These are phyloP conservation scores for Herpetospermum pedunculosum DNA, from an alignment of 306 rosid species.

Conservation along the genomic window DNA sequence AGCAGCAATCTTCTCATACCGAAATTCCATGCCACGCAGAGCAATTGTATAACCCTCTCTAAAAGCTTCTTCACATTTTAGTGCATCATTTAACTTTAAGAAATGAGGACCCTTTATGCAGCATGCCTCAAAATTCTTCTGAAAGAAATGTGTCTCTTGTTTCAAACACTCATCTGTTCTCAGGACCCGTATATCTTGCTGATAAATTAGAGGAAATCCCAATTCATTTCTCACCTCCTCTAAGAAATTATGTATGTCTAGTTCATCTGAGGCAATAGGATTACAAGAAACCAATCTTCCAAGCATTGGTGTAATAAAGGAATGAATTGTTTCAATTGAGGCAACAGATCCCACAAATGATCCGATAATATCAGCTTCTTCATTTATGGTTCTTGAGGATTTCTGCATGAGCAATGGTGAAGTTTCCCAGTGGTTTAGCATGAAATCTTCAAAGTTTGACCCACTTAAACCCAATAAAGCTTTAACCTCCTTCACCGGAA, in stretches of 20 bases:
- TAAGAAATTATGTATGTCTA: slow-evolving; percentile 43
- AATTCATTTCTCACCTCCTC: slow-evolving; percentile 42
- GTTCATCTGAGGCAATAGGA: slow-evolving; percentile 74
- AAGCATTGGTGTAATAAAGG: slow-evolving; percentile 45
- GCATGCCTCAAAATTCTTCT: slow-evolving; percentile 18
- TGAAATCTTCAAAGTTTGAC: slow-evolving; percentile 44
- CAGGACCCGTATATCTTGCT: slow-evolving; percentile 69
- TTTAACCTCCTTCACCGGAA: slow-evolving; percentile 35
- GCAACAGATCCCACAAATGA: slow-evolving; percentile 28
- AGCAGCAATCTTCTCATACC: slow-evolving; percentile 47
- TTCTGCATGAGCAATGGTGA: slow-evolving; percentile 36
- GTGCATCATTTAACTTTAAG: slow-evolving; percentile 31
- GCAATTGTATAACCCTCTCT: slow-evolving; percentile 68
- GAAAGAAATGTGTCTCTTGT: slow-evolving; percentile 59
- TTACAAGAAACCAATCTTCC: slow-evolving; percentile 50
- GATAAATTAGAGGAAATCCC: slow-evolving; percentile 62
- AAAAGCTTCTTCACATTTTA: slow-evolving; percentile 55
- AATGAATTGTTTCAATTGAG: slow-evolving; percentile 28
- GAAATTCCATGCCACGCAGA: slow-evolving; percentile 75
- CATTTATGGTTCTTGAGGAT: slow-evolving; percentile 14
- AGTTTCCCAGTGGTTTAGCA: slow-evolving; percentile 52
- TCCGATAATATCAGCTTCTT: slow-evolving; percentile 26
- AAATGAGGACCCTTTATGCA: slow-evolving; percentile 25
- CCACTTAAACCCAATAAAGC: slow-evolving; percentile 38
- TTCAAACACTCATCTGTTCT: slow-evolving; percentile 37